Evolutionary conservation across 306 rosid species (phyloP).

Genomic region (Trifolium subterraneum): DNA sequence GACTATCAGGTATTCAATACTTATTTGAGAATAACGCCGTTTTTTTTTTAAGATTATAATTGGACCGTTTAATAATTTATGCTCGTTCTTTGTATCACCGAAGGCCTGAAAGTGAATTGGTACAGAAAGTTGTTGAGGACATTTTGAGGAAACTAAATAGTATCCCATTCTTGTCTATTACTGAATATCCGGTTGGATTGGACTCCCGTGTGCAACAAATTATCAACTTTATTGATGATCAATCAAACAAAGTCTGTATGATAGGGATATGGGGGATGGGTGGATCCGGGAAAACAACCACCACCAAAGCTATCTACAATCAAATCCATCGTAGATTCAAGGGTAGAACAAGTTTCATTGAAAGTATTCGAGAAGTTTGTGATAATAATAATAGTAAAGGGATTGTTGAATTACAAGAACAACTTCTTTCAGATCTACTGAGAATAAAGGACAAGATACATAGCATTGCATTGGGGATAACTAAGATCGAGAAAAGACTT

Average conservation of each 20-base stretch:
- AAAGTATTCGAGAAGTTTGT: slow-evolving; percentile 31
- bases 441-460: background rate
- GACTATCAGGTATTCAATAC: background rate
- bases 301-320: slow-evolving; percentile 41
- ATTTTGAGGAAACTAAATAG: background rate
- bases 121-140: background rate
- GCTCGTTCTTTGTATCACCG: background rate
- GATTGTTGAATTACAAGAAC: slow-evolving; percentile 25
- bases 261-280: slow-evolving; percentile 46
- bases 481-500: slow-evolving; percentile 11
- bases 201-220: background rate
- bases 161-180: background rate
- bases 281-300: slow-evolving; percentile 30
- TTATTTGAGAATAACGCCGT: no score
- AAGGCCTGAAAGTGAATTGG: background rate
- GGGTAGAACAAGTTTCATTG: slow-evolving; percentile 14
- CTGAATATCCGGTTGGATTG: slow-evolving; percentile 25
- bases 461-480: background rate
- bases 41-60: background rate
- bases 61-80: background rate
- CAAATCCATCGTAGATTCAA: background rate
- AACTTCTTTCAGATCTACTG: slow-evolving; percentile 1
- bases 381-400: background rate
- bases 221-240: background rate
- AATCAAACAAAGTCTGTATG: background rate